Percentiles rank a stretch among this genome's conserved stretches.
Evolutionary conservation across 805 yeast genomes (phyloP).

Genomic region (Torulaspora gathmanii): DNA sequence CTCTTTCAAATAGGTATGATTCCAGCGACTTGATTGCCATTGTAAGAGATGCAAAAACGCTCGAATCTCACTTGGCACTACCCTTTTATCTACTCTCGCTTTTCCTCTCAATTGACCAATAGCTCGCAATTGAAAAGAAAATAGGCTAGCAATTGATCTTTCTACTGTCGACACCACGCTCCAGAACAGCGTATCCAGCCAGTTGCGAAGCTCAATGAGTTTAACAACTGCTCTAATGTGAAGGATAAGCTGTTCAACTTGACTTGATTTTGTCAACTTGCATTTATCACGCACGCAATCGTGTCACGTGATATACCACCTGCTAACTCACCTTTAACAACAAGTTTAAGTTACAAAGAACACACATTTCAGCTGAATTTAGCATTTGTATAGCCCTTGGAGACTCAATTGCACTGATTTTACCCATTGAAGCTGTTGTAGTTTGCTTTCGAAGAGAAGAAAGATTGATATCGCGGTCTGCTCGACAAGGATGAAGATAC

Average conservation of each 20-base stretch:
- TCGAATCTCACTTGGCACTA: not conserved
- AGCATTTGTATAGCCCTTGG: not conserved
- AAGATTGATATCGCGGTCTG: not conserved
- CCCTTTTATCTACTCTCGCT: not conserved
- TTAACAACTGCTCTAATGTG: not conserved
- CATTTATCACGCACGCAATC: not conserved
- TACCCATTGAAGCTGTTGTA: not conserved
- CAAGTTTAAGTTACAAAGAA: not conserved
- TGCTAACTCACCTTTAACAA: not conserved
- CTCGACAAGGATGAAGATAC: conserved; percentile 5
- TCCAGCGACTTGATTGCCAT: conserved; percentile 57
- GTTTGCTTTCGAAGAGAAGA: not conserved
- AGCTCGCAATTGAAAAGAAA: not conserved
- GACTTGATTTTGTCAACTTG: not conserved
- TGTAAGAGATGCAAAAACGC: not conserved
- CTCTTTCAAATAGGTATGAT: conserved; percentile 61
- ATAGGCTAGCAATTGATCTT: not conserved
- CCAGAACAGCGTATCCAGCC: not conserved
- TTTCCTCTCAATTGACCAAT: not conserved
- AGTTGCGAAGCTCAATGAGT: not conserved
- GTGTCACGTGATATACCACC: not conserved
- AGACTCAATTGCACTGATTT: not conserved
- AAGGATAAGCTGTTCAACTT: not conserved
- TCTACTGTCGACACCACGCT: not conserved
- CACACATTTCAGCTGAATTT: not conserved